Evolutionary conservation across 371 early-diverging fungal species (phyloP).

Genomic region (Encephalitozoon intestinalis): DNA sequence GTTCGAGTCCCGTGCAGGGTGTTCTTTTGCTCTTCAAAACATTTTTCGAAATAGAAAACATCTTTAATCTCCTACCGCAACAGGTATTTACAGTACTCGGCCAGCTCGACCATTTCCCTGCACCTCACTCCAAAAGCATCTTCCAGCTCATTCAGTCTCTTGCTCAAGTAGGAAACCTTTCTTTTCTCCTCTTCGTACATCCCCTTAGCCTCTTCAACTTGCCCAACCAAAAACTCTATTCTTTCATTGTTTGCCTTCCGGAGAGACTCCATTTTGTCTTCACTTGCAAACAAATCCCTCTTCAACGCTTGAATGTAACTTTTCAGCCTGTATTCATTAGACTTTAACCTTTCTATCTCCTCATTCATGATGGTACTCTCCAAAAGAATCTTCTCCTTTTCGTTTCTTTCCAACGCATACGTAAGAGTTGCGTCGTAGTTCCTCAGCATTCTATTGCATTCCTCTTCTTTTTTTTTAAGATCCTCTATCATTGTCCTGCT

Average conservation of each 20-base stretch:
- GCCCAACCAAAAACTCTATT: not conserved
- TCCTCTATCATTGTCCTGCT: not conserved
- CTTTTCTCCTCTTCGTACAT: not conserved
- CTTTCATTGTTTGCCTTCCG: not conserved
- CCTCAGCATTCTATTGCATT: slow-evolving; percentile 2
- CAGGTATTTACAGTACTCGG: slow-evolving; percentile 31
- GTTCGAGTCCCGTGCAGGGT: slow-evolving; percentile 6
- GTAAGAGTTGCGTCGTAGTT: slow-evolving; percentile 35
- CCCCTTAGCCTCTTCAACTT: not conserved
- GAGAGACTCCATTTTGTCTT: slow-evolving; percentile 32
- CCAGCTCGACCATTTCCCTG: slow-evolving; percentile 29
- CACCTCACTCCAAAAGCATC: slow-evolving; percentile 7
- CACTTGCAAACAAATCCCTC: slow-evolving; percentile 29
- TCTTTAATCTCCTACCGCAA: not conserved
- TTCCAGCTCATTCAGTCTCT: not conserved
- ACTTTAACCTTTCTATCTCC: slow-evolving; percentile 26
- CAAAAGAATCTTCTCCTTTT: not conserved
- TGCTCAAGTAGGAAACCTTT: not conserved
- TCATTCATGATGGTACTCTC: not conserved
- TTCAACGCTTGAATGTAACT: slow-evolving; percentile 36
- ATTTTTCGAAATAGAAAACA: not conserved
- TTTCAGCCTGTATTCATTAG: slow-evolving; percentile 24
- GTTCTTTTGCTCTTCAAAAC: not conserved
- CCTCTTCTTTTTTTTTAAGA: slow-evolving; percentile 20
- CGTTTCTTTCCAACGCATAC: slow-evolving; percentile 24